Conservation (phyloP, 75 land plant species). For the Azolla pinnata region DNA sequence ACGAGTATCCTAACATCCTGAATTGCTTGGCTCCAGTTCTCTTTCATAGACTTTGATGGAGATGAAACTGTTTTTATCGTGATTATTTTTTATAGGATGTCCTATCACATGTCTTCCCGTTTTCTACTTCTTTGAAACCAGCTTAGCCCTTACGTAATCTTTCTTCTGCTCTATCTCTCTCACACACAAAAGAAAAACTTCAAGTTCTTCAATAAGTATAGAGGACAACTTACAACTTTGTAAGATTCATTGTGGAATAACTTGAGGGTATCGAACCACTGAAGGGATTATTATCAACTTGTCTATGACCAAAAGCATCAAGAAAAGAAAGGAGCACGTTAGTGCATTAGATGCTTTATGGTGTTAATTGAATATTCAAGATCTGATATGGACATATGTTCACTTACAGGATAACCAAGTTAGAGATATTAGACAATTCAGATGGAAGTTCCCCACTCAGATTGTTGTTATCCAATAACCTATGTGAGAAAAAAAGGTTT, state of each 20-base stretch:
- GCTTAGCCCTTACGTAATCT: neutral
- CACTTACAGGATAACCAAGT: conserved; percentile 59
- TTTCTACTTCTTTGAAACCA: too few species aligned
- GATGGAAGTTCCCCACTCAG: conserved; percentile 60
- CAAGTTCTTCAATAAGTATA: neutral
- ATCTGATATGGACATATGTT: neutral
- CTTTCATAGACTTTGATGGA: too few species aligned
- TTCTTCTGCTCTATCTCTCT: neutral
- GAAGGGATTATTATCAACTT: conserved; percentile 77
- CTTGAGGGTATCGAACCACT: conserved; percentile 43
- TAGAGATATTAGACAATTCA: conserved; percentile 36
- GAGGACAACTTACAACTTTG: conserved; percentile 38
- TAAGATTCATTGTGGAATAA: conserved; percentile 36
- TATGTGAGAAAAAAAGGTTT: conserved; percentile 20
- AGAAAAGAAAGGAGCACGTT: conserved; percentile 1
- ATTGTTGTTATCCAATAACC: conserved; percentile 78
- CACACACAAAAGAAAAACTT: too few species aligned
- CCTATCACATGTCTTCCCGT: too few species aligned
- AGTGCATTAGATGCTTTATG: too few species aligned
- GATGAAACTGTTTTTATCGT: too few species aligned
- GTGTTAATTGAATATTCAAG: too few species aligned
- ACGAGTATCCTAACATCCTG: too few species aligned
- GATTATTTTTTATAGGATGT: too few species aligned
- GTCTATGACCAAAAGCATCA: conserved; percentile 24
- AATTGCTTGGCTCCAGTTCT: too few species aligned